Evolutionary conservation across 352 stramenopile genomes (phyloP), one percentile per base, ranked within the genome.

Genomic region (Globisporangium rhizosaccharum): DNA sequence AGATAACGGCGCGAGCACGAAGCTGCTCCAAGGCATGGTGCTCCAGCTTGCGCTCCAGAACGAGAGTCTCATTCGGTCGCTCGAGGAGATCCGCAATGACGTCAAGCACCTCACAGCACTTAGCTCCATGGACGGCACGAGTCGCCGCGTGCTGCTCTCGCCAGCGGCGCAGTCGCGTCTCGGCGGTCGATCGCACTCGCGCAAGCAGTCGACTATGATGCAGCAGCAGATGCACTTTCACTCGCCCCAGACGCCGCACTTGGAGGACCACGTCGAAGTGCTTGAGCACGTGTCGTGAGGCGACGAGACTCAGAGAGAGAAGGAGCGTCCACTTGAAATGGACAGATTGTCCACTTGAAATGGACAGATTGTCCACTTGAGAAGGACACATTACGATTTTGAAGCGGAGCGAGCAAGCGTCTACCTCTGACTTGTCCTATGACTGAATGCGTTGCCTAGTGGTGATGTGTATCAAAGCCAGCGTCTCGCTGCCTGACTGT

Each of bases 1-100:
- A 7, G 54, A 48, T 26, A 36, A 50, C 15, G 62, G 53, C 41
- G 61, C 48, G 11, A 66, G 63, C 25, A 75, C 55, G n/a, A 82
- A 67, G 53, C 54, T 78, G 10, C 60, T 86, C 1, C 65, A 84
- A 51, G 76, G 72, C 39, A 84, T 87, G 74, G 62, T 87, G 11
- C 50, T 87, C 7, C 76, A 85, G 50, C 63, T 87, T 3, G 74
- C 76, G 20, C 63, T 85, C 9, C 74, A 85, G 58, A 87, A 84
- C 54, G 73, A 82, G 45, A 69, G 60, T 10, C 60, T 85, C 10
- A 46, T 84, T 42, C 74, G 68, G n/a, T 68, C 76, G 14, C 52
- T 87, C 5, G 77, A 78, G 6, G 70, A 83, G 12, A 26, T 87
- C 26, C 71, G 64, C 14, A 53, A 59, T 36, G 72, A 84, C 23